Conservation (phyloP, 352 stramenopile species). For the Phytophthora pinifolia region DNA sequence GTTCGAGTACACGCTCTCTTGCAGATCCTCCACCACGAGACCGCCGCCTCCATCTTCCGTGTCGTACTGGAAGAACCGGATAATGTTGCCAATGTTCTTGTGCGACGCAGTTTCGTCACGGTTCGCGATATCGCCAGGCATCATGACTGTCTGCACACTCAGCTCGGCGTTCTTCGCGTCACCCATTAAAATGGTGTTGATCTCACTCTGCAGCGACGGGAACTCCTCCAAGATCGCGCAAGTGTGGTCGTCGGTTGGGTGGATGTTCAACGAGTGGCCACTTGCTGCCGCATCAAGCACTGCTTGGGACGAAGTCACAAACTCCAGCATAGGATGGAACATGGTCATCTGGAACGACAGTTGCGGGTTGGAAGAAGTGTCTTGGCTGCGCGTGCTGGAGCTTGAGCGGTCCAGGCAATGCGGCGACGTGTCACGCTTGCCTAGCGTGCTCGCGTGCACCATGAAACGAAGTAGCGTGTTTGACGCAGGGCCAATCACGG, state of each 20-base stretch:
- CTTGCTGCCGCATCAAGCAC: conserved; percentile 81
- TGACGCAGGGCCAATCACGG: conserved; percentile 75
- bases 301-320: conserved; percentile 84
- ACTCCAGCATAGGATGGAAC: conserved; percentile 85
- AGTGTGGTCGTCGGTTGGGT: conserved; percentile 79
- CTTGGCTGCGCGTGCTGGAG: conserved; percentile 39
- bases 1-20: conserved; percentile 79
- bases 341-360: conserved; percentile 87
- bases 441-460: conserved; percentile 78
- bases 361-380: conserved; percentile 40
- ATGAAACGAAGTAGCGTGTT: conserved; percentile 87
- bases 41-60: conserved; percentile 77
- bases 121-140: conserved; percentile 71
- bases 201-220: conserved; percentile 60
- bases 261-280: conserved; percentile 72
- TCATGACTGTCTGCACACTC: conserved; percentile 87
- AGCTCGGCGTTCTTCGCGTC: conserved; percentile 81
- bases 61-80: conserved; percentile 89
- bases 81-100: conserved; percentile 90
- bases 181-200: conserved; percentile 66
- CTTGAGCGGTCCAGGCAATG: conserved; percentile 47
- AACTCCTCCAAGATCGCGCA: conserved; percentile 76
- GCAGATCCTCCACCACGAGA: conserved; percentile 83
- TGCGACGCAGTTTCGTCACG: conserved; percentile 76
- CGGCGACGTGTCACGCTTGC: conserved; percentile 55